These are phyloP conservation scores for Auricularia cornea DNA, from an alignment of 768 basidiomycete species.

Conservation along the genomic window DNA sequence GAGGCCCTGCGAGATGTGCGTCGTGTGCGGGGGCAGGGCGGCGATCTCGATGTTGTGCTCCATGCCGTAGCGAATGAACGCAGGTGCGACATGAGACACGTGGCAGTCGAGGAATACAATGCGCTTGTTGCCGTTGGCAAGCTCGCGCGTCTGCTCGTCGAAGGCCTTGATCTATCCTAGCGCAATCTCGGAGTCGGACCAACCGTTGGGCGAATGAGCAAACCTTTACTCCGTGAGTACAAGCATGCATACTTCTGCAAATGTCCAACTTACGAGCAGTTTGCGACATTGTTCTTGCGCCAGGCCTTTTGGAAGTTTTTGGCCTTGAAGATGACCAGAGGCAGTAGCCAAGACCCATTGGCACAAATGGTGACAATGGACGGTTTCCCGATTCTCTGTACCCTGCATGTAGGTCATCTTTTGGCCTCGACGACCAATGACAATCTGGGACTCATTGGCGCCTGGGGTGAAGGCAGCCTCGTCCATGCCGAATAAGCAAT, in stretches of 20 bases:
- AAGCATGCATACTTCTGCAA: neutral
- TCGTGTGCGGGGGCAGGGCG: slow-evolving; percentile 39
- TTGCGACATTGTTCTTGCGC: slow-evolving; percentile 28
- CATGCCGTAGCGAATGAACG: slow-evolving; percentile 31
- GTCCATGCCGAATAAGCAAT: slow-evolving; percentile 29
- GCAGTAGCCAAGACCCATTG: slow-evolving; percentile 29
- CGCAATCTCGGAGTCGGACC: slow-evolving; percentile 22
- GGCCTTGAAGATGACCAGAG: slow-evolving; percentile 35
- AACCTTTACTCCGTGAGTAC: slow-evolving; percentile 14
- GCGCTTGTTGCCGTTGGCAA: slow-evolving; percentile 20
- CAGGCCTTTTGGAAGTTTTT: slow-evolving; percentile 24
- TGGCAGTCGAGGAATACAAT: slow-evolving; percentile 41
- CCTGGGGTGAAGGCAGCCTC: slow-evolving; percentile 16
- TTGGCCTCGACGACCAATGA: slow-evolving; percentile 10
- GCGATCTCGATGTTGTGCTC: slow-evolving; percentile 31
- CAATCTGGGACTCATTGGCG: slow-evolving; percentile 7
- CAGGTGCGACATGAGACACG: slow-evolving; percentile 31
- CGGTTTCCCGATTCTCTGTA: slow-evolving; percentile 25
- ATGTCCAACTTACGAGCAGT: slow-evolving; percentile 23
- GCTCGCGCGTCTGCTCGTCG: slow-evolving; percentile 28
- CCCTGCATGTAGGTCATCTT: slow-evolving; percentile 26
- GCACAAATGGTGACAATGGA: slow-evolving; percentile 33
- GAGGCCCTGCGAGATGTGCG: slow-evolving; percentile 37
- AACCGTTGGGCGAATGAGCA: slow-evolving; percentile 22
- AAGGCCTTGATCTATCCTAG: slow-evolving; percentile 25